Evolutionary conservation across 176 grass and related monocot species (phyloP).

Genomic region (Luzula sylvatica): DNA sequence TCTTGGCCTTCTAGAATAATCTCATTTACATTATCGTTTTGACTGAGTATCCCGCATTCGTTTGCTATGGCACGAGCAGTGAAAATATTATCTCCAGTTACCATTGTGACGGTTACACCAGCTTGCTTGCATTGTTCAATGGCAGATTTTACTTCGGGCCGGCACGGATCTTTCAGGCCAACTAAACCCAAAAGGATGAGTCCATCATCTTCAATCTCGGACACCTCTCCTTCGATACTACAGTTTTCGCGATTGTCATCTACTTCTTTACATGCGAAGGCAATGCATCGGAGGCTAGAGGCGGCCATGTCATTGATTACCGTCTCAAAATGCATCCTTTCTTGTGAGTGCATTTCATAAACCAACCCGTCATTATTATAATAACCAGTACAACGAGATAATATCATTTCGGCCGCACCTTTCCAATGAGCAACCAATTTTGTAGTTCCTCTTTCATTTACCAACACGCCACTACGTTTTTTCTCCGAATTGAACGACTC

Average conservation of each 20-base stretch:
- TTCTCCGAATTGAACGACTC: conserved; percentile 94
- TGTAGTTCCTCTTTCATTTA: conserved; percentile 23
- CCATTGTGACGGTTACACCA: conserved; percentile 63
- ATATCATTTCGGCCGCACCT: conserved; percentile 78
- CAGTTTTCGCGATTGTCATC: not conserved
- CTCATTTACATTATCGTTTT: not conserved
- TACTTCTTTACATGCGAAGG: conserved; percentile 53
- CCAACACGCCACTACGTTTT: conserved; percentile 66
- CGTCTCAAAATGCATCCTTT: conserved; percentile 28
- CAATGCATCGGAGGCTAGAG: conserved; percentile 62
- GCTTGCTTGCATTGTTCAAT: conserved; percentile 47
- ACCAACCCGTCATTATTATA: conserved; percentile 14
- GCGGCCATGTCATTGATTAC: conserved; percentile 53
- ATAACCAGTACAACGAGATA: conserved; percentile 38
- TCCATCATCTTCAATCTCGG: conserved; percentile 34
- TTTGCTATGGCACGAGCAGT: conserved; percentile 64
- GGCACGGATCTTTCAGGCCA: conserved; percentile 75
- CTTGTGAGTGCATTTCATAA: conserved; percentile 9
- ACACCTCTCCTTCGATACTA: not conserved
- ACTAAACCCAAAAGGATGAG: conserved; percentile 62
- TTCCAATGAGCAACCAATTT: conserved; percentile 57
- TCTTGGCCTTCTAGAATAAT: conserved; percentile 57
- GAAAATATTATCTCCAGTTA: conserved; percentile 87
- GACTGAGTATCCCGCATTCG: conserved; percentile 57
- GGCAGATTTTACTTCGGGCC: conserved; percentile 46